Evolutionary conservation across 108 stramenopile genomes (phyloP).

Genomic region (Cyclotella choctawhatcheeana): DNA sequence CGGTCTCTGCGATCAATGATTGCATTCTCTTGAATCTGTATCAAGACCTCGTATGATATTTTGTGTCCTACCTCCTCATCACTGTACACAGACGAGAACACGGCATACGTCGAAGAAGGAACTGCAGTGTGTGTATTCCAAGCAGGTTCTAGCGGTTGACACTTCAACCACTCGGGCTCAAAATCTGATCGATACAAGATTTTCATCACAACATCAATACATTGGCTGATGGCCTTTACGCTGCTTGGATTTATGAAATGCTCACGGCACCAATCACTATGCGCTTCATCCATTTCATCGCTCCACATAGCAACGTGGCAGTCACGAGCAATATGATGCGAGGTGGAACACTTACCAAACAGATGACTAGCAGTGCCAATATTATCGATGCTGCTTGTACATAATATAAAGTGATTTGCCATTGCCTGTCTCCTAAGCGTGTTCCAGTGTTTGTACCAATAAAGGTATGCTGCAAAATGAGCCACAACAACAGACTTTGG

Average conservation of each 20-base stretch:
- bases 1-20: slow-evolving; percentile 17
- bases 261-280: slow-evolving; percentile 52
- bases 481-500: slow-evolving; percentile 42
- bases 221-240: slow-evolving; percentile 45
- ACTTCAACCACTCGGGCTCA: slow-evolving; percentile 61
- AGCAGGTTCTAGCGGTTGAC: slow-evolving; percentile 38
- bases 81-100: slow-evolving; percentile 40
- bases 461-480: slow-evolving; percentile 56
- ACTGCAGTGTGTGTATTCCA: slow-evolving; percentile 40
- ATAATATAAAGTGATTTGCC: slow-evolving; percentile 25
- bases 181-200: slow-evolving; percentile 43
- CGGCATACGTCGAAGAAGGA: slow-evolving; percentile 8
- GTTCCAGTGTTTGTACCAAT: slow-evolving; percentile 52
- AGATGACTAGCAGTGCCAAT: slow-evolving; percentile 5
- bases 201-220: slow-evolving; percentile 43
- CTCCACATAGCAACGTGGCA: slow-evolving; percentile 52
- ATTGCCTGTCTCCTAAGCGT: slow-evolving; percentile 19
- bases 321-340: slow-evolving; percentile 4
- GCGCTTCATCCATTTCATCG: slow-evolving; percentile 40
- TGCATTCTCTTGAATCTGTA: slow-evolving; percentile 21
- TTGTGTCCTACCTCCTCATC: slow-evolving; percentile 7
- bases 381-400: slow-evolving; percentile 5
- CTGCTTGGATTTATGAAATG: slow-evolving; percentile 57
- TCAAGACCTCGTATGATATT: slow-evolving; percentile 20
- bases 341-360: slow-evolving; percentile 5